A percentile compares a stretch with the other conserved stretches of the same genome.
These are phyloP conservation scores for Kalanchoe fedtschenkoi DNA, from an alignment of 164 flowering plant species.

Conservation along the genomic window DNA sequence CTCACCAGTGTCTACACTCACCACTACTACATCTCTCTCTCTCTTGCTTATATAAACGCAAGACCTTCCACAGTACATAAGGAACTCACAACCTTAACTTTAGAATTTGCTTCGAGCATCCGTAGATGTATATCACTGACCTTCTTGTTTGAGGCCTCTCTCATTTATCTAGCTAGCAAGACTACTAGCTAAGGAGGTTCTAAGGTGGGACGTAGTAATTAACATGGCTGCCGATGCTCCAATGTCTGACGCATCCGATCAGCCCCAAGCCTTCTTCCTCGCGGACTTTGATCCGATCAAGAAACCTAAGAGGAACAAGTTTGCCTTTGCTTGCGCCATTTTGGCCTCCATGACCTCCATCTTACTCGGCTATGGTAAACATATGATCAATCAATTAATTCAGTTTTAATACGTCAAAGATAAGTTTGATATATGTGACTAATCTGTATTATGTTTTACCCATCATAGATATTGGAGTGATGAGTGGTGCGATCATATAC, in stretches of 20 bases:
- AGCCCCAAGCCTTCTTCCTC: no score
- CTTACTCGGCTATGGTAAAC: conserved; percentile 58
- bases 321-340: conserved; percentile 45
- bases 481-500: conserved; percentile 43
- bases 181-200: background rate
- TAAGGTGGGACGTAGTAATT: no score
- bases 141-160: no score
- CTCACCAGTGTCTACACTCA: no score
- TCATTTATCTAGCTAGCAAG: no score
- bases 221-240: no score
- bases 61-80: no score
- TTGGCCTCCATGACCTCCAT: conserved; percentile 63
- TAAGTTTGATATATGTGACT: background rate
- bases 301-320: conserved; percentile 36
- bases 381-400: background rate
- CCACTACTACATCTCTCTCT: no score
- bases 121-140: no score
- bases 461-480: conserved; percentile 42
- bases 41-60: no score
- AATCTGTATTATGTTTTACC: background rate
- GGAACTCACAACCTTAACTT: no score
- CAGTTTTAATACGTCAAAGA: background rate
- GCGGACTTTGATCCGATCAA: conserved; percentile 21
- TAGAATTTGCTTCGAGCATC: no score
- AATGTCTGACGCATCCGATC: background rate